A percentile compares a stretch with the other conserved stretches of the same genome.
These are phyloP conservation scores for Clitopilus hobsonii DNA, from an alignment of 768 basidiomycete genomes.

Conservation along the genomic window DNA sequence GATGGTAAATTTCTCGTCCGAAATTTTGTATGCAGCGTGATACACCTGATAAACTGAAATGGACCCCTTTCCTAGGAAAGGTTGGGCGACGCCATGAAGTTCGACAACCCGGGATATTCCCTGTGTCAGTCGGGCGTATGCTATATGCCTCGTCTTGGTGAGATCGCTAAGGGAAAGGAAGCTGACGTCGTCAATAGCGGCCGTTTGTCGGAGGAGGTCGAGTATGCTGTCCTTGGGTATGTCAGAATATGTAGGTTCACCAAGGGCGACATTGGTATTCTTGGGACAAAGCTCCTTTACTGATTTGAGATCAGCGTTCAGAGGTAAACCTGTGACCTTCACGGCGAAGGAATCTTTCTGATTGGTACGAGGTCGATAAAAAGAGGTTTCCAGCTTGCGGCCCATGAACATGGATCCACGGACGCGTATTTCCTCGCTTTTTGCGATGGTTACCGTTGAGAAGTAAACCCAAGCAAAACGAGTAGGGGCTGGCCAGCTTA, in stretches of 20 bases:
- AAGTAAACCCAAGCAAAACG: constrained; percentile 45
- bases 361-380: constrained; percentile 25
- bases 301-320: constrained; percentile 22
- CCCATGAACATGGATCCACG: constrained; percentile 33
- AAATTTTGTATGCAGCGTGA: constrained; percentile 34
- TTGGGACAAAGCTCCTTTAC: constrained; percentile 28
- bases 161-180: constrained; percentile 25
- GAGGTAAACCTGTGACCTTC: constrained; percentile 39
- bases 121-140: constrained; percentile 36
- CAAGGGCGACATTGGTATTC: constrained; percentile 21
- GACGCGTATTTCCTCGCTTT: constrained; percentile 32
- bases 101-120: constrained; percentile 22
- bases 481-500: constrained; percentile 42
- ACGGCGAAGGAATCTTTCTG: constrained; percentile 37
- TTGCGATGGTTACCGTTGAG: constrained; percentile 34
- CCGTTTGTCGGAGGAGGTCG: constrained; percentile 27
- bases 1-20: constrained; percentile 24
- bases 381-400: constrained; percentile 33
- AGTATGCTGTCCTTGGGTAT: constrained; percentile 27
- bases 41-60: constrained; percentile 35
- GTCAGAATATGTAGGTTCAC: constrained; percentile 29
- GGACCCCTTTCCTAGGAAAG: constrained; percentile 30
- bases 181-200: constrained; percentile 36
- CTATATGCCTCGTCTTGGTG: constrained; percentile 25
- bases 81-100: constrained; percentile 24